Percentiles rank a stretch among this genome's conserved stretches.
Evolutionary conservation across 1,284 basidiomycete genomes (phyloP).

Genomic region (Puccinia hordei): DNA sequence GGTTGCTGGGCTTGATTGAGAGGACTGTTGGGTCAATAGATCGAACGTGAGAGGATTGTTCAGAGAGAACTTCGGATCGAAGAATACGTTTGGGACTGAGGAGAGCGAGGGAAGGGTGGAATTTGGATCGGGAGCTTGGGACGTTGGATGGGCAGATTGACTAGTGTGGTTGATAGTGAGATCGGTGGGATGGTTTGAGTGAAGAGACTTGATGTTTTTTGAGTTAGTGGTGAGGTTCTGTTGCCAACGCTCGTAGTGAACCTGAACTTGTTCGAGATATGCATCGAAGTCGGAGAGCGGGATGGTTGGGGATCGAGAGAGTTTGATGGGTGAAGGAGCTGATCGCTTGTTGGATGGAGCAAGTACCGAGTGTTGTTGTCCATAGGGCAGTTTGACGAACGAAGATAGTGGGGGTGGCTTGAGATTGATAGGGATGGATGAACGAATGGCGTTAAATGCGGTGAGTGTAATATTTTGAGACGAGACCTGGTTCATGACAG

Average conservation of each 20-base stretch:
- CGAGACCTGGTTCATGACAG: conserved; percentile 38
- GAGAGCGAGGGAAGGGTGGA: conserved; percentile 68
- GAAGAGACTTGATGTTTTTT: too few species aligned
- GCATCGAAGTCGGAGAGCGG: conserved; percentile 80
- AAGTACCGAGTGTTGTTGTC: conserved; percentile 27
- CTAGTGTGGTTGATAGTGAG: too few species aligned
- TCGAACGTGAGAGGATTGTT: conserved; percentile 80
- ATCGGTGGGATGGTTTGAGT: conserved; percentile 55
- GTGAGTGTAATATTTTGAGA: conserved; percentile 35
- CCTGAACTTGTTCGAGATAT: conserved; percentile 72
- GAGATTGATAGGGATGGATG: conserved; percentile 44
- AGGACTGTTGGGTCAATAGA: conserved; percentile 70
- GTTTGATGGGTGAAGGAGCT: conserved; percentile 70
- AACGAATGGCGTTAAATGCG: conserved; percentile 41
- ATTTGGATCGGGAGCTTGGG: too few species aligned
- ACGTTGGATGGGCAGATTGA: conserved; percentile 48
- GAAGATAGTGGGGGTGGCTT: conserved; percentile 43
- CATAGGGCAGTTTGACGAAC: conserved; percentile 30
- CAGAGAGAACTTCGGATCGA: conserved; percentile 76
- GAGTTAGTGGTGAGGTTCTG: too few species aligned
- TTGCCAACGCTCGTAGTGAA: conserved; percentile 69
- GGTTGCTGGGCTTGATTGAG: conserved; percentile 51
- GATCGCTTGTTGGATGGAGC: conserved; percentile 64
- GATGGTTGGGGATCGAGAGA: conserved; percentile 74
- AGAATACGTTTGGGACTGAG: conserved; percentile 78